Evolutionary conservation across 23 red algal genomes (phyloP), one percentile per base, ranked within the genome.

Genomic region (Gracilaria gracilis): DNA sequence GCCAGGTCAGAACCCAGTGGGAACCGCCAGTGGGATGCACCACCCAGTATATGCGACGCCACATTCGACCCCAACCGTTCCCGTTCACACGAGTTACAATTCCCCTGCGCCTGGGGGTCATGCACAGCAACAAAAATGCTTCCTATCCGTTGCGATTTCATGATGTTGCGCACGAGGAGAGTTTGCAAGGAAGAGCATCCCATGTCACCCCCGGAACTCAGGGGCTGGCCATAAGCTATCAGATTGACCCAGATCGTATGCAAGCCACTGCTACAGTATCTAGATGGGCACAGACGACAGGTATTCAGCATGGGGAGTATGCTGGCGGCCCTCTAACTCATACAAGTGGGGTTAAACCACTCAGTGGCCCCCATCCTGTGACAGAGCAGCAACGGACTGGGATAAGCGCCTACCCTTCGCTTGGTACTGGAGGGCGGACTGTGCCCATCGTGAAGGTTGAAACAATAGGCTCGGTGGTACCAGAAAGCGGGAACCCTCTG

Each of bases 121-220:
- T 40, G 20, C 33, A 21, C 69, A n/a, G n/a, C n/a, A n/a, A 75
- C 16, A 35, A 40, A 25, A 75, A 48, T 6, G 0, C 69, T 48
- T 75, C 69, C 2, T 75, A 75, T n/a, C 69, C 66, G 19, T 71
- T 71, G 66, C 66, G 46, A n/a, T 75, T 75, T 75, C 36, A 46
- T 6, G 69, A 75, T 25, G 69, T 40, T 40, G 36, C 36, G 1
- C 36, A 75, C 8, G 69, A 75, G 29, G 20, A 12, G 21, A 75
- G 20, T 46, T 20, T 46, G 38, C 69, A 40, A 46, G 6, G 17
- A 7, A 75, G 69, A 21, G 9, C 38, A 23, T 24, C 38, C n/a
- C 69, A 46, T 9, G 40, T n/a, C 14, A 46, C 8, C 8, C 4
- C 37, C 21, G 27, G 19, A 21, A 7, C 36, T 75, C 34, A 75